Evolutionary conservation across 768 basidiomycete species (phyloP).

Genomic region (Lactarius hengduanensis): DNA sequence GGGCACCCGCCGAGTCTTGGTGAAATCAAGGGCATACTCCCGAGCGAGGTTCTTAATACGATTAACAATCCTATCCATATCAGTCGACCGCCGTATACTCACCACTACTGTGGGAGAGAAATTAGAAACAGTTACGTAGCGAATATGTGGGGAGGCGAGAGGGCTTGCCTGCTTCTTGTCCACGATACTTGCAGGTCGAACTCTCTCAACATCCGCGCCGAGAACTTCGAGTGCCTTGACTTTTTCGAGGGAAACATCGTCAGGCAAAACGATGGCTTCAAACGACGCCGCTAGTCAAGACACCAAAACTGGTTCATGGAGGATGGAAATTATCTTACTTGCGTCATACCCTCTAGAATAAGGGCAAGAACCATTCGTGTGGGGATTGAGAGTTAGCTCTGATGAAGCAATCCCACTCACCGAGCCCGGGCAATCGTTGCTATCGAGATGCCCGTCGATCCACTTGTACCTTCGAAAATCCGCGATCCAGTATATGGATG

Average conservation of each 20-base stretch:
- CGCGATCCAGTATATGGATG: constrained; percentile 85
- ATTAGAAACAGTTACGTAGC: constrained; percentile 17
- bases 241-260: constrained; percentile 90
- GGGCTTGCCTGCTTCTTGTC: constrained; percentile 84
- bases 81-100: constrained; percentile 34
- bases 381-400: background rate
- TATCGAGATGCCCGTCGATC: constrained; percentile 94
- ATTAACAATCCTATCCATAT: background rate
- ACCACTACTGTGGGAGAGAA: constrained; percentile 22
- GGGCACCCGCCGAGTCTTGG: constrained; percentile 36
- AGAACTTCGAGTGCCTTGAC: constrained; percentile 80
- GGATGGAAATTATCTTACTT: constrained; percentile 48
- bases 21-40: constrained; percentile 74
- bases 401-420: constrained; percentile 40
- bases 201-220: constrained; percentile 85
- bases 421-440: constrained; percentile 89
- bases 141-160: constrained; percentile 31
- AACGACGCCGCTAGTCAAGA: constrained; percentile 12
- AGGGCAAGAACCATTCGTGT: background rate
- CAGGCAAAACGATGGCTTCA: constrained; percentile 85
- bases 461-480: constrained; percentile 97
- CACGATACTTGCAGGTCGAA: constrained; percentile 93
- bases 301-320: background rate
- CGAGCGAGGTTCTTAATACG: constrained; percentile 79
- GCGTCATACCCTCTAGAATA: constrained; percentile 76